These are phyloP conservation scores for Starmerella scarabaei DNA, from an alignment of 805 yeast genomes.

Conservation along the genomic window DNA sequence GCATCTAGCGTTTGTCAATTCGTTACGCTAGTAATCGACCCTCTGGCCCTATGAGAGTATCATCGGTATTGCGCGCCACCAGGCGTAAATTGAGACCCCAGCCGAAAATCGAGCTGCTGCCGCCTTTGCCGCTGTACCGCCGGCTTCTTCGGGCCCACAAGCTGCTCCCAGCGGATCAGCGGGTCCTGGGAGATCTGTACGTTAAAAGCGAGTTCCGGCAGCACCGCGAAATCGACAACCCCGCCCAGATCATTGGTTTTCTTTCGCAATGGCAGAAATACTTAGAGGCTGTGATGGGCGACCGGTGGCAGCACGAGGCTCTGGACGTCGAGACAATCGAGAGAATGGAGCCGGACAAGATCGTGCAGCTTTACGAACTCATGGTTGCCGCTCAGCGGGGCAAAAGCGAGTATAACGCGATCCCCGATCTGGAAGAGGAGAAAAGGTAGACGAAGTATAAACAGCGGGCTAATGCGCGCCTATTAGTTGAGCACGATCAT, in stretches of 20 bases:
- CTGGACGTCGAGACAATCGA: constrained; percentile 54
- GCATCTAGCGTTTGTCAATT: no score
- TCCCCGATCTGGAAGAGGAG: constrained; percentile 11
- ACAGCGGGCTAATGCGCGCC: no score
- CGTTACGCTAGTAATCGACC: no score
- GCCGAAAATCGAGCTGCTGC: constrained; percentile 36
- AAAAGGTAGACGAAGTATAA: no score
- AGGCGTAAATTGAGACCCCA: constrained; percentile 17
- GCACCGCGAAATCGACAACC: constrained; percentile 71
- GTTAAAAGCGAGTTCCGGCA: constrained; percentile 81
- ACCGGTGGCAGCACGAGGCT: constrained; percentile 49
- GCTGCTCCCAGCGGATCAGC: constrained; percentile 44
- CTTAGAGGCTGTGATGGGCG: constrained; percentile 31
- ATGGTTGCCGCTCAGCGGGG: constrained; percentile 33
- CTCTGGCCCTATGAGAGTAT: constrained; percentile 6
- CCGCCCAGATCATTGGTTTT: constrained; percentile 87
- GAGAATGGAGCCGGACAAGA: constrained; percentile 82
- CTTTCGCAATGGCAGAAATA: constrained; percentile 78
- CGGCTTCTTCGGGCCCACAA: constrained; percentile 74
- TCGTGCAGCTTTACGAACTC: constrained; percentile 48
- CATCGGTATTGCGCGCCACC: constrained; percentile 11
- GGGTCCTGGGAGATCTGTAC: constrained; percentile 77
- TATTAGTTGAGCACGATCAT: no score
- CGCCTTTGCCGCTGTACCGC: constrained; percentile 69
- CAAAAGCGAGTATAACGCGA: constrained; percentile 28